These are phyloP conservation scores for Xylariales sp. DNA, from an alignment of 2,329 filamentous ascomycete species.

Conservation along the genomic window DNA sequence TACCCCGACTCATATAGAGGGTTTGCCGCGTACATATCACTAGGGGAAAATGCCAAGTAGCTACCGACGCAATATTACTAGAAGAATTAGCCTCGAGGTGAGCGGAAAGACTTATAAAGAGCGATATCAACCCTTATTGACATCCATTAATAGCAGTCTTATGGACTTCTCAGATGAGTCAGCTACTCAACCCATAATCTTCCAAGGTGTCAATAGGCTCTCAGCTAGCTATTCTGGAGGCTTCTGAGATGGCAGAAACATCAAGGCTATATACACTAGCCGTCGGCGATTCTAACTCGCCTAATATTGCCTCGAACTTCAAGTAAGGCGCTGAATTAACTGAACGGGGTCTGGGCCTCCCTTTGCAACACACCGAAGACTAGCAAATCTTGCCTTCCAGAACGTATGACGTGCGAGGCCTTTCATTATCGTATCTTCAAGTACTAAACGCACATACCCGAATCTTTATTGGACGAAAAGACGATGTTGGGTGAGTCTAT, in stretches of 20 bases:
- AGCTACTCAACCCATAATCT: constrained; percentile 45
- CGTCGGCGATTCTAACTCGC: too few species aligned
- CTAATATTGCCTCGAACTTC: too few species aligned
- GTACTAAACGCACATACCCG: constrained; percentile 44
- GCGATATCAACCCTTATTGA: constrained; percentile 51
- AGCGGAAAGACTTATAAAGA: constrained; percentile 54
- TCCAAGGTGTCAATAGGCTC: too few species aligned
- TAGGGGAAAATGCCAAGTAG: constrained; percentile 34
- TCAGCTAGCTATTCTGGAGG: too few species aligned
- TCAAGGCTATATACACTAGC: too few species aligned
- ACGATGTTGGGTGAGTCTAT: constrained; percentile 51
- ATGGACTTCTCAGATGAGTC: constrained; percentile 51
- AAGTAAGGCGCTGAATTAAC: too few species aligned
- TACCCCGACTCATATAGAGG: constrained; percentile 53
- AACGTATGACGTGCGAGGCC: constrained; percentile 34
- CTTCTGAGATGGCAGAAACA: too few species aligned
- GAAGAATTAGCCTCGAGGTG: constrained; percentile 42
- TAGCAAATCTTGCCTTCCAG: too few species aligned
- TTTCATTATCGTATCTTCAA: constrained; percentile 52
- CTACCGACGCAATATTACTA: constrained; percentile 50
- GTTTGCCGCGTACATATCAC: too few species aligned
- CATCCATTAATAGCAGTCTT: constrained; percentile 50
- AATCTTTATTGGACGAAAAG: constrained; percentile 47
- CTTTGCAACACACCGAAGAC: too few species aligned
- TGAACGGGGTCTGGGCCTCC: too few species aligned